Base-by-base conservation (phyloP, 352 stramenopile genomes). In the Globisporangium cederbergense region DNA sequence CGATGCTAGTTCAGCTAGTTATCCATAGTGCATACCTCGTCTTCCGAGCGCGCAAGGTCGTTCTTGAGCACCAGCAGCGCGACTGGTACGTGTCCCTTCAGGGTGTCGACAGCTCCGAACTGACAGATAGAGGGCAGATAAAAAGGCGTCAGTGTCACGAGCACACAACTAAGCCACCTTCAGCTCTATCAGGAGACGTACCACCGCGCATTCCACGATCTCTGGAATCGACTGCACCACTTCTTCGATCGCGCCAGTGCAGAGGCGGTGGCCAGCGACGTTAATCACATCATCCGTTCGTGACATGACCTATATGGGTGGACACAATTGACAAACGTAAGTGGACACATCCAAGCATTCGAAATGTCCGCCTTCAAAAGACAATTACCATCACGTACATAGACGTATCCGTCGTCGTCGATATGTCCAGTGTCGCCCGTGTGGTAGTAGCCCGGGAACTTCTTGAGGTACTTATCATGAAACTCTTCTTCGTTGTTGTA, bases 261-360 rank as follows among this genome's bases (percentile, higher is more conserved):
- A 89, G 4, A 98, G 78, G 18, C 91, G 77, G 61, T 98, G 91
- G 6, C 89, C 91, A 0, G 89, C 80, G 36, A 94, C 87, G 55
- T 97, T 97, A 60, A 98, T 97, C 46, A 97, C 81, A 66, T 98
- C 91, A 72, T 98, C 91, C 7, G 84, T 95, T 68, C 92, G 72
- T 10, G 82, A 90, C 88, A 97, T 97, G 38, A 98, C 88, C 81
- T 90, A 60, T 0, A 5, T 60, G 30, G 30, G 42, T 38, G n/a
- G 13, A 18, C 9, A 46, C 30, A 58, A 54, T 38, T 38, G 4
- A 14, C 18, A n/a, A 47, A 34, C 57, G 30, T 30, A 60, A 49
- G 47, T 45, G 18, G 43, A 46, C 43, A 22, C 22, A 22, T 59
- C 30, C 36, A 25, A 47, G 38, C 13, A 20, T 9, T 13, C 3